Evolutionary conservation across 2,329 filamentous ascomycete species (phyloP).

Genomic region (Aspergillus niger): DNA sequence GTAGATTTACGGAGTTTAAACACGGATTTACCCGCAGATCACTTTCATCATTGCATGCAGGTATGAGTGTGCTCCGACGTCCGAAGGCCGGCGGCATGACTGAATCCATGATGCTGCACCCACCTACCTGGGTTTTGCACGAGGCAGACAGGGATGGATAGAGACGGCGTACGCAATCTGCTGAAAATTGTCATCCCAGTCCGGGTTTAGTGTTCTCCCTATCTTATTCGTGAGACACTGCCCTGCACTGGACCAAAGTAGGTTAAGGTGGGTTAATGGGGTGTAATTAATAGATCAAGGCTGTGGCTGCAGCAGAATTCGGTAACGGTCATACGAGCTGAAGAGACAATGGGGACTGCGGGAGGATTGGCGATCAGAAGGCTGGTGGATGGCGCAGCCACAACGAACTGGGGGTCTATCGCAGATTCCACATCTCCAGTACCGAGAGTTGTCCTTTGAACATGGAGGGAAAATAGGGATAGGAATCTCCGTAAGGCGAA

Average conservation of each 20-base stretch:
- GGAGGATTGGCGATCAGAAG: neutral
- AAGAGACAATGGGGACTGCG: neutral
- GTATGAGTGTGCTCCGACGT: neutral
- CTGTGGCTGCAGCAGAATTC: neutral
- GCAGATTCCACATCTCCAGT: neutral
- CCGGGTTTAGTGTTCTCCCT: neutral
- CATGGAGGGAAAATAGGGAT: too few species aligned
- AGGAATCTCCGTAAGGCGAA: too few species aligned
- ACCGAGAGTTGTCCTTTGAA: too few species aligned
- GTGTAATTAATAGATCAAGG: neutral
- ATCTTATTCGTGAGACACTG: neutral
- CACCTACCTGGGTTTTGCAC: neutral
- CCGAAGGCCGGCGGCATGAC: neutral
- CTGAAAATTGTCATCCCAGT: neutral
- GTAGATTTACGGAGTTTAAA: too few species aligned
- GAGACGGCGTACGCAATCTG: neutral
- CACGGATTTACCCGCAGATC: neutral
- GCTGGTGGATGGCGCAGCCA: neutral
- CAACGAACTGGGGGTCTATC: neutral
- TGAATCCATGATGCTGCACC: neutral
- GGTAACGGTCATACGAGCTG: neutral
- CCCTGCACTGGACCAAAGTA: neutral
- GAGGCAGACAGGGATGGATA: neutral
- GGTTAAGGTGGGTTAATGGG: neutral
- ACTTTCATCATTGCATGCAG: neutral